These are phyloP conservation scores for Isatis tinctoria DNA, from an alignment of 345 rosid species.

Conservation along the genomic window DNA sequence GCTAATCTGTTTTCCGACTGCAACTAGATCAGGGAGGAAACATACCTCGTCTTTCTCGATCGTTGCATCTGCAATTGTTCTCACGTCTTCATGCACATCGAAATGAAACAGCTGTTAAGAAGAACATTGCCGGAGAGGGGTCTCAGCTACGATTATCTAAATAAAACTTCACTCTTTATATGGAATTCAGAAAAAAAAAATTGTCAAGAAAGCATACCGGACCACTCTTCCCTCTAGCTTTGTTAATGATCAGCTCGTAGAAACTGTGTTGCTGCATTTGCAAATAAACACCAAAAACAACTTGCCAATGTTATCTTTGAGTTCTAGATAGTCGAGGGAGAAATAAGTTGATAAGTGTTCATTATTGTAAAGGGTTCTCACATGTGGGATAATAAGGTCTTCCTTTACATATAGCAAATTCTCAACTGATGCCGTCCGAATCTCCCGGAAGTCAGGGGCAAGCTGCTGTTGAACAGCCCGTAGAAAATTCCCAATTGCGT, in stretches of 20 bases:
- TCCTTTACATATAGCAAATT: constrained; percentile 96
- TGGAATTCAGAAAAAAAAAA: background rate
- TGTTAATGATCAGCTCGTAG: constrained; percentile 91
- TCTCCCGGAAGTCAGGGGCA: constrained; percentile 96
- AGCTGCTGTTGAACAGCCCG: constrained; percentile 95
- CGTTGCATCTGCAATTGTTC: constrained; percentile 95
- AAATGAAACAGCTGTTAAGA: constrained; percentile 86
- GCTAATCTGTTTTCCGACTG: background rate
- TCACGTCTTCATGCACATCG: constrained; percentile 97
- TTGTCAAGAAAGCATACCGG: constrained; percentile 51
- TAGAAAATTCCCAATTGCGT: constrained; percentile 83
- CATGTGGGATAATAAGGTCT: constrained; percentile 96
- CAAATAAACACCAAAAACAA: constrained; percentile 10
- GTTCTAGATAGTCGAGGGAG: background rate
- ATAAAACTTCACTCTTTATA: background rate
- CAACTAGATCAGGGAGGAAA: background rate
- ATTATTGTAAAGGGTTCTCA: constrained; percentile 37
- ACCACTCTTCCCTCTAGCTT: constrained; percentile 99
- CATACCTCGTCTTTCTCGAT: constrained; percentile 95
- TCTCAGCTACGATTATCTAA: background rate
- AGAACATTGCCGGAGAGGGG: background rate
- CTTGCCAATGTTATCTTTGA: background rate
- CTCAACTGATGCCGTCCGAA: constrained; percentile 89
- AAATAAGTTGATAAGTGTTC: background rate
- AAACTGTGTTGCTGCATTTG: constrained; percentile 95